Percentiles rank a stretch among this genome's conserved stretches.
phyloP scores from a whole-genome alignment of 768 basidiomycete genomes.

The Podaxis sp. region DNA sequence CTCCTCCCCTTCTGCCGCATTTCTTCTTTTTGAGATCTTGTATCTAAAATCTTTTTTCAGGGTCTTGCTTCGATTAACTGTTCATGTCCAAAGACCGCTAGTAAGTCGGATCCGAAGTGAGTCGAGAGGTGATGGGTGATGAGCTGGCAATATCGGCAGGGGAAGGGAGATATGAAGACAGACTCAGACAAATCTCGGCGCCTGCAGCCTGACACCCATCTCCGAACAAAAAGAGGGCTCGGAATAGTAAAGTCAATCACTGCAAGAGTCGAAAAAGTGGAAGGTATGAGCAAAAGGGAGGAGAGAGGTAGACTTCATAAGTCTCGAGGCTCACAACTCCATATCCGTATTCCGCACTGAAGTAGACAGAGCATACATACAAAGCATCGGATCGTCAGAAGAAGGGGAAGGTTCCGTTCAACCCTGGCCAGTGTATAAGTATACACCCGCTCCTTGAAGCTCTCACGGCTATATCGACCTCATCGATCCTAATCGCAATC shows the following conservation, averaged over 20 bases:
- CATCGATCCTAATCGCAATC: background rate
- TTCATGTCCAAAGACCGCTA: background rate
- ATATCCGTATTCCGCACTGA: background rate
- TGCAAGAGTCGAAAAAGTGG: background rate
- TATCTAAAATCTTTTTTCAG: background rate
- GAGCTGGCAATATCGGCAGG: background rate
- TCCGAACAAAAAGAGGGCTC: too few species aligned
- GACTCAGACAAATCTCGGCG: too few species aligned
- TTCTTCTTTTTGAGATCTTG: background rate
- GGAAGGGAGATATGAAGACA: background rate
- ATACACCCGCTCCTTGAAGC: background rate
- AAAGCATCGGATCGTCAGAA: background rate
- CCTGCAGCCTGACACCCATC: too few species aligned
- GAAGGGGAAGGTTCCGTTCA: background rate
- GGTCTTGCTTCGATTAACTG: background rate
- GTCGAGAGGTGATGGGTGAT: background rate
- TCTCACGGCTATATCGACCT: slow-evolving; percentile 12
- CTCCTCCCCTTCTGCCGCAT: background rate
- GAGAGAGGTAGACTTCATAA: background rate
- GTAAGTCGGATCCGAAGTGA: background rate
- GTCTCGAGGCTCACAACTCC: slow-evolving; percentile 6
- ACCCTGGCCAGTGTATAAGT: background rate
- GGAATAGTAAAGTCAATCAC: background rate
- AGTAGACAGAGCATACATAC: background rate
- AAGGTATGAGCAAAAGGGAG: background rate